phyloP scores from a whole-genome alignment of 768 basidiomycete genomes.

The Suillus fuscotomentosus region DNA sequence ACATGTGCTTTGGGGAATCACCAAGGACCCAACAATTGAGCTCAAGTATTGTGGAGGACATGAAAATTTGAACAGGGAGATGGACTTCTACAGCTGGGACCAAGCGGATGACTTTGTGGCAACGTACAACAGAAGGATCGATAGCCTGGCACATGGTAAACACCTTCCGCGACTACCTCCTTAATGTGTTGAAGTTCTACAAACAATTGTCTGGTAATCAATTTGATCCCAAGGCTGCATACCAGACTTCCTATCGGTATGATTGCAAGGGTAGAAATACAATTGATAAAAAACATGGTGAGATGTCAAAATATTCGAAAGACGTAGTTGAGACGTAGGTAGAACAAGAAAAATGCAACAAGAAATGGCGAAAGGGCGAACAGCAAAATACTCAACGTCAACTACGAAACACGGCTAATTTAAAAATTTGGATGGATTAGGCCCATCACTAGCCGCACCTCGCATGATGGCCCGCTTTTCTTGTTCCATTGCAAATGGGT shows the following conservation, averaged over 20 bases:
- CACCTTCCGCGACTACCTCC: not conserved
- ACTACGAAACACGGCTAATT: not conserved
- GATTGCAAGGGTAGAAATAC: not conserved
- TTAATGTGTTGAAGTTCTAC: not conserved
- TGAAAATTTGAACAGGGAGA: too few relatives aligned
- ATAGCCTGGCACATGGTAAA: too few relatives aligned
- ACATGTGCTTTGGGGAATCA: too few relatives aligned
- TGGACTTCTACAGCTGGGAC: too few relatives aligned
- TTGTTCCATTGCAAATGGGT: constrained; percentile 43
- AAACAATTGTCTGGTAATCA: not conserved
- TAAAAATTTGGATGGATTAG: not conserved
- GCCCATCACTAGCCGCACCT: constrained; percentile 14
- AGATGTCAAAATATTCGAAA: not conserved
- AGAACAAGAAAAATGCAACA: not conserved
- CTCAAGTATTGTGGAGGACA: too few relatives aligned
- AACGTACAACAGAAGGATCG: too few relatives aligned
- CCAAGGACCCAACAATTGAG: too few relatives aligned
- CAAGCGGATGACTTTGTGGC: too few relatives aligned
- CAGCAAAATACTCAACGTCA: not conserved
- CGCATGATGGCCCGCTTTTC: constrained; percentile 11
- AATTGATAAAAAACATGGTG: not conserved
- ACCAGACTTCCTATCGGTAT: not conserved
- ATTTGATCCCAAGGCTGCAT: not conserved
- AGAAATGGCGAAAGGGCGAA: not conserved
- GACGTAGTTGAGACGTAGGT: not conserved